Base-by-base conservation (phyloP, 129 eudicot genomes). In the Tagetes patula region DNA sequence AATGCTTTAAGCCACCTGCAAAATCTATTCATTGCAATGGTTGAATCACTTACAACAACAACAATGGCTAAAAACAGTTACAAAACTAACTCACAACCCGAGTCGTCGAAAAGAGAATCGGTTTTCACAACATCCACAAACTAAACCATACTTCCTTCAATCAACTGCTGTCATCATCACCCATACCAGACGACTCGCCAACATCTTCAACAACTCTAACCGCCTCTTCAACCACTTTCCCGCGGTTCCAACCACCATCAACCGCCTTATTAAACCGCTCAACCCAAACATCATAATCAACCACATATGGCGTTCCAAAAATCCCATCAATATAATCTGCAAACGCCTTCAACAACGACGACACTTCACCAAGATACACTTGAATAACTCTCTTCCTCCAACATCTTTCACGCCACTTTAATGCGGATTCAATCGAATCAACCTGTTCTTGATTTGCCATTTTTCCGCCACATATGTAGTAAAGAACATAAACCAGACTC, bases 371-470 rank as follows among this genome's bases (percentile, higher is more conserved):
- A 0, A 92, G 72, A 8, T 76, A 73, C 64, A 85, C 83, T 77
- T 92, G 98, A 14, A 92, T 81, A 34, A 78, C 71, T 30, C 96
- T 70, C 39, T 85, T 87, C 36, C 82, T 76, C 98, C 98, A 92
- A 69, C 88, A 71, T 64, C 69, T 87, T 59, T 92, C 84, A 79
- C 91, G 84, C 98, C 95, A 89, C 48, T 82, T 84, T 75, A 92
- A 69, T 0, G 98, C 96, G 14, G 95, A 85, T 74, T 92, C 98
- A 8, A 92, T 87, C 5, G 98, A 92, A 67, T 92, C 98, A 12
- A 80, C 91, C 73, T 82, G 85, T 50, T 74, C 86, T 62, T 69
- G 80, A 54, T 43, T 80, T n/a, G 84, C 81, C 87, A 85, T 84
- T 40, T 48, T 71, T 3, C 98, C 96, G 2, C 98, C 98, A 62